Evolutionary conservation across 768 basidiomycete genomes (phyloP).

Genomic region (Suillus lakei): DNA sequence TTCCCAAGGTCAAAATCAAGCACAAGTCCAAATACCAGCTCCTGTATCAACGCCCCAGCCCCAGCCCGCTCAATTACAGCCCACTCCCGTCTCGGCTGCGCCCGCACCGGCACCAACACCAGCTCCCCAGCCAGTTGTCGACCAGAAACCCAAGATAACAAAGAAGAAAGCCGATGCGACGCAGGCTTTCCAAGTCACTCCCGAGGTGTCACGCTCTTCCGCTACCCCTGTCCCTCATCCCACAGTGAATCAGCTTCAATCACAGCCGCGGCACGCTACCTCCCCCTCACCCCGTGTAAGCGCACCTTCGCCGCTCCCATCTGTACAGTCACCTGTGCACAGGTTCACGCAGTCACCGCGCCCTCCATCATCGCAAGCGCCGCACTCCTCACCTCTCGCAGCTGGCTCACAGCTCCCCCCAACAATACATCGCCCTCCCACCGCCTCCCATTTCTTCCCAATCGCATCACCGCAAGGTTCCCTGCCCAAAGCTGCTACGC

Average conservation of each 20-base stretch:
- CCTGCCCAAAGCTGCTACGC: slow-evolving; percentile 37
- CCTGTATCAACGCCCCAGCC: slow-evolving; percentile 31
- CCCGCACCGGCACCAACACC: slow-evolving; percentile 31
- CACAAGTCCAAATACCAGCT: slow-evolving; percentile 36
- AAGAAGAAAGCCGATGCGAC: slow-evolving; percentile 34
- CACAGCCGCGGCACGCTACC: slow-evolving; percentile 16
- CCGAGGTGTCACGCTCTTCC: slow-evolving; percentile 35
- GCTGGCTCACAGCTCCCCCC: slow-evolving; percentile 34
- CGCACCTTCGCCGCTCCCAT: slow-evolving; percentile 29
- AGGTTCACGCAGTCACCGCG: slow-evolving; percentile 41
- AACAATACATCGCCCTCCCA: slow-evolving; percentile 26
- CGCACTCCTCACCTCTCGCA: slow-evolving; percentile 35
- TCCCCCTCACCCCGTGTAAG: slow-evolving; percentile 36
- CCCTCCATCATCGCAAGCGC: slow-evolving; percentile 36
- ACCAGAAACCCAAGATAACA: slow-evolving; percentile 26
- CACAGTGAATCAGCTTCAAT: slow-evolving; percentile 38
- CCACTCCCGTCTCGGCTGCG: slow-evolving; percentile 41
- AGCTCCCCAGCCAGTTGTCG: slow-evolving; percentile 34
- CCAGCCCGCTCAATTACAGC: slow-evolving; percentile 39
- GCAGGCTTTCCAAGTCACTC: slow-evolving; percentile 29
- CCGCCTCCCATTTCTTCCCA: slow-evolving; percentile 32
- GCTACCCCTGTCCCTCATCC: slow-evolving; percentile 37
- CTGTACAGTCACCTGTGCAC: slow-evolving; percentile 33
- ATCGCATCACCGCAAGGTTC: slow-evolving; percentile 23
- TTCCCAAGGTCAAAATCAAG: slow-evolving; percentile 28